Percentiles rank a stretch among this genome's conserved stretches.
phyloP scores from a whole-genome alignment of 2,329 filamentous ascomycete genomes.

The Sporothrix globosa region DNA sequence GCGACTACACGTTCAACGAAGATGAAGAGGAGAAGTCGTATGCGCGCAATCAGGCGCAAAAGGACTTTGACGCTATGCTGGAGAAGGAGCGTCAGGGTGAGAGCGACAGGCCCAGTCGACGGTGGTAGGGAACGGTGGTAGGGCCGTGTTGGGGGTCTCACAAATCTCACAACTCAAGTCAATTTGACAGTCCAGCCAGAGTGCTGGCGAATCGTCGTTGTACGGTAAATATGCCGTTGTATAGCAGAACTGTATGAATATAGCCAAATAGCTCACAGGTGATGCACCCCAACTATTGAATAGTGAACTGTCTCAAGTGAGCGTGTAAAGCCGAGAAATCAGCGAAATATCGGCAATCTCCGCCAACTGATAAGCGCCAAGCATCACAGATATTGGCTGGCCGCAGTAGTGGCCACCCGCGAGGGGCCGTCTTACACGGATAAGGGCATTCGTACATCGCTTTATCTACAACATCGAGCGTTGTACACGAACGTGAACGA shows the following conservation, averaged over 20 bases:
- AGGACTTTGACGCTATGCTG: slow-evolving; percentile 39
- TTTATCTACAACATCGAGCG: not conserved
- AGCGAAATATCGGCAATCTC: slow-evolving; percentile 28
- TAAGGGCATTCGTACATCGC: not conserved
- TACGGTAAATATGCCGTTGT: not conserved
- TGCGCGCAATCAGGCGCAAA: slow-evolving; percentile 35
- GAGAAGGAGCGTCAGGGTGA: slow-evolving; percentile 37
- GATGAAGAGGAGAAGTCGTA: slow-evolving; percentile 30
- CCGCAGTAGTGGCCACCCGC: not conserved
- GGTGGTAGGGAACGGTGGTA: slow-evolving; percentile 10
- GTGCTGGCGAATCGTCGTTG: not conserved
- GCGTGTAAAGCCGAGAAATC: not conserved
- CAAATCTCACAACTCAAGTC: slow-evolving; percentile 8
- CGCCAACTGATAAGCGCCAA: slow-evolving; percentile 23
- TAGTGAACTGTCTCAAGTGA: not conserved
- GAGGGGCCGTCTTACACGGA: slow-evolving; percentile 20
- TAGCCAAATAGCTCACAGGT: not conserved
- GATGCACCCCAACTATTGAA: no score
- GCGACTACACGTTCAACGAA: slow-evolving; percentile 32
- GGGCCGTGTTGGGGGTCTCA: not conserved
- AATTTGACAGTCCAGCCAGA: not conserved
- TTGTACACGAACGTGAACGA: not conserved
- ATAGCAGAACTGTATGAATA: not conserved
- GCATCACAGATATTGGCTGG: slow-evolving; percentile 18
- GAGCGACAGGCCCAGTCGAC: slow-evolving; percentile 15